Percentiles rank a stretch among this genome's conserved stretches.
Conservation (phyloP, 2,329 filamentous ascomycete species). For the Fusarium papillatum region DNA sequence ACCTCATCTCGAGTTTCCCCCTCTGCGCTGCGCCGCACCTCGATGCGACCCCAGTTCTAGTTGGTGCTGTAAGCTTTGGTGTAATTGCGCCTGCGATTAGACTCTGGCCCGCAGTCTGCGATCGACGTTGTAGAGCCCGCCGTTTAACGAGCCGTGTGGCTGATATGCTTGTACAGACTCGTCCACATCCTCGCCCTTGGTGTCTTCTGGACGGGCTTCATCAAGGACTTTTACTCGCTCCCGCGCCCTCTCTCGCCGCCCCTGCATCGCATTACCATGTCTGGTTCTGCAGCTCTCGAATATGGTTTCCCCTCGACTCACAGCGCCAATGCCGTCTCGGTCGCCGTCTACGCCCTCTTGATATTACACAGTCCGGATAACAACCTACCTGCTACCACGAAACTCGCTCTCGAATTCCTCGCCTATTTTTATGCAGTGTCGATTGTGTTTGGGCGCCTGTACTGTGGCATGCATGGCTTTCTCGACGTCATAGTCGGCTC, state of each 20-base stretch:
- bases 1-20: slow-evolving; percentile 3
- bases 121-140: not conserved
- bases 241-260: slow-evolving; percentile 94
- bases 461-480: slow-evolving; percentile 99
- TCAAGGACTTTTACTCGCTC: slow-evolving; percentile 95
- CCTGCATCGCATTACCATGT: slow-evolving; percentile 96
- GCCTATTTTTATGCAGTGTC: slow-evolving; percentile 90
- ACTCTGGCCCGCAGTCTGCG: not conserved
- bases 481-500: slow-evolving; percentile 90
- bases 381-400: slow-evolving; percentile 69
- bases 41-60: not conserved
- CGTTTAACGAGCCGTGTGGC: slow-evolving; percentile 9
- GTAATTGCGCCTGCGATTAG: not conserved
- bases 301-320: slow-evolving; percentile 99
- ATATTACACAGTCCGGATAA: slow-evolving; percentile 77
- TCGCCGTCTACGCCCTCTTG: slow-evolving; percentile 86
- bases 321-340: slow-evolving; percentile 96
- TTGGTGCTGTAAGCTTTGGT: not conserved
- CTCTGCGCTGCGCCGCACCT: slow-evolving; percentile 25
- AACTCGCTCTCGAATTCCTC: slow-evolving; percentile 73
- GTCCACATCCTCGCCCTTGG: slow-evolving; percentile 84
- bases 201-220: slow-evolving; percentile 90
- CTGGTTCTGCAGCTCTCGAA: slow-evolving; percentile 92
- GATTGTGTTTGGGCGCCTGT: slow-evolving; percentile 91
- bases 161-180: slow-evolving; percentile 59